Evolutionary conservation across 2,329 filamentous ascomycete species (phyloP).

Genomic region (Cryphonectria japonica): DNA sequence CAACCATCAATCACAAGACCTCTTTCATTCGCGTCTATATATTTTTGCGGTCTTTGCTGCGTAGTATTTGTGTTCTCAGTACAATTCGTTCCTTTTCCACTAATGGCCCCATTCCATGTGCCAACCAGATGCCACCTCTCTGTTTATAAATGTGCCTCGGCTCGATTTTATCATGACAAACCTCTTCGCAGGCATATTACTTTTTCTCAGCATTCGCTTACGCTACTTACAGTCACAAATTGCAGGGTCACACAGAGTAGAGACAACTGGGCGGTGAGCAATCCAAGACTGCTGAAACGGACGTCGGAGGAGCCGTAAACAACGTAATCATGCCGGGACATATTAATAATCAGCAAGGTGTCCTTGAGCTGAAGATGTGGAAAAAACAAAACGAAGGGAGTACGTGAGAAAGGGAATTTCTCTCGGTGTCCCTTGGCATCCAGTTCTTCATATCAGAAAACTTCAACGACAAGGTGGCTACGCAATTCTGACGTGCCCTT

Average conservation of each 20-base stretch:
- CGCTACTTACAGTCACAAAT: background rate
- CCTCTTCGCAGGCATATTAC: background rate
- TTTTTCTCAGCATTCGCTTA: background rate
- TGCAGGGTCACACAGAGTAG: background rate
- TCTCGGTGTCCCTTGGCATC: background rate
- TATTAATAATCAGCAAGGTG: background rate
- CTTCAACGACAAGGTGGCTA: background rate
- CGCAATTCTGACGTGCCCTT: background rate
- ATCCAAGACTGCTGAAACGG: background rate
- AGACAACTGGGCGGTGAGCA: background rate
- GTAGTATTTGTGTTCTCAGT: background rate
- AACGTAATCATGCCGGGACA: background rate
- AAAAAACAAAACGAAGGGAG: background rate
- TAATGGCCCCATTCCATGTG: too few relatives aligned
- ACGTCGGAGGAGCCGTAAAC: background rate
- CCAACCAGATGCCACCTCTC: too few relatives aligned
- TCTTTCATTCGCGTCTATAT: background rate
- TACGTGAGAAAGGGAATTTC: background rate
- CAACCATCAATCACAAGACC: too few relatives aligned
- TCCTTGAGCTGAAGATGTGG: background rate
- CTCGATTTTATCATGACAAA: background rate
- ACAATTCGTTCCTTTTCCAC: too few relatives aligned
- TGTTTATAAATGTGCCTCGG: background rate
- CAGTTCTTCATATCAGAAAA: background rate
- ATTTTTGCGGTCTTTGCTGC: background rate